Evolutionary conservation across 2,329 filamentous ascomycete genomes (phyloP), one percentile per base, ranked within the genome.

Genomic region (Hymenoscyphus scutula): DNA sequence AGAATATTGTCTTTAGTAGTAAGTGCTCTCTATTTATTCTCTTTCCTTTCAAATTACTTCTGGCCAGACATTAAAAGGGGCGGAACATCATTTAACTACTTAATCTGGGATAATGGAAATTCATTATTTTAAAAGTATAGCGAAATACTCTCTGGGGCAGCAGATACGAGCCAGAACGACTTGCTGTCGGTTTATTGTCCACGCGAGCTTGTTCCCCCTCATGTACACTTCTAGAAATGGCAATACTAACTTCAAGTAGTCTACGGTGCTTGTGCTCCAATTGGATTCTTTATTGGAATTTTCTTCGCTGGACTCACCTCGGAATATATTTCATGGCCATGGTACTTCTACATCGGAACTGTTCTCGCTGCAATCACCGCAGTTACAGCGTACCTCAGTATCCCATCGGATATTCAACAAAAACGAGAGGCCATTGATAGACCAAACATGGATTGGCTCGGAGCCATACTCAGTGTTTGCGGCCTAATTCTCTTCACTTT

Each of bases 401-500:
- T 86, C 17, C 83, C 82, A 1, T 81, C 79, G 2, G 81, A 83
- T 67, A 71, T 72, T 4, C 64, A 72, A 1, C 75, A 77, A 55
- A 76, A 77, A 56, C 66, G 69, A 2, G 65, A 68, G n/a, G 56
- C 67, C 15, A 23, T 57, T 5, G 56, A 68, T 55, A 75, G 75
- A 0, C 75, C 83, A 25, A 77, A 78, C 34, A 92, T 92, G 88
- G 90, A 93, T 72, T 92, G 86, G 83, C 77, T 80, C 62, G 89
- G 89, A 0, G 76, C 83, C 1, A 71, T 74, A 2, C 82, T 87
- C 15, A 87, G 88, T 17, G 80, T 90, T 0, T 80, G 82, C 0
- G 90, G 88, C 0, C 74, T 92, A 13, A 80, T 89, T 1, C 79
- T 95, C 29, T 79, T 91, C 66, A 87, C 92, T 0, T 94, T 88